Conservation (phyloP, 73 alveolate genomes). For the Paramecium sexaurelia region DNA sequence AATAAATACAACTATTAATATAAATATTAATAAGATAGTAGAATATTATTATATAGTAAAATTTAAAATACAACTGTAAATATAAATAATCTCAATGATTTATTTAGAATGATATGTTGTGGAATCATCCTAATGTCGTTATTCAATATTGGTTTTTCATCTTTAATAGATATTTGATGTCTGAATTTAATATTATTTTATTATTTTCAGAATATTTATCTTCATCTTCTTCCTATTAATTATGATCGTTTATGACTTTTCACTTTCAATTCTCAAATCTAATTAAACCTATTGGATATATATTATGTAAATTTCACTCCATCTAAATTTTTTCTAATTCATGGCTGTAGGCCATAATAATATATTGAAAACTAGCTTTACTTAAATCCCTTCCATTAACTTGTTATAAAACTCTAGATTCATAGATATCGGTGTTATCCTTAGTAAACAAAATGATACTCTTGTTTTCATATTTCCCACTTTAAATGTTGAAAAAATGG, state of each 20-base stretch:
- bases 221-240: background rate
- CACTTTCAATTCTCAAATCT: conserved; percentile 12
- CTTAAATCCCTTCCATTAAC: conserved; percentile 35
- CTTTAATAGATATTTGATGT: background rate
- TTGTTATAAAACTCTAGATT: conserved; percentile 50
- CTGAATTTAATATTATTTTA: background rate
- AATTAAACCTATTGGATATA: background rate
- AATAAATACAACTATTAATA: no score
- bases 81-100: background rate
- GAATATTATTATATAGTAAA: no score
- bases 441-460: conserved; percentile 34
- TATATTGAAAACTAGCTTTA: background rate
- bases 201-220: background rate
- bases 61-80: no score
- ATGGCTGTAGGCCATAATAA: conserved; percentile 55
- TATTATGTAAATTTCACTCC: conserved; percentile 50
- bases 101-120: background rate
- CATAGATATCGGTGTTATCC: conserved; percentile 38
- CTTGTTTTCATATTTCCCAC: background rate
- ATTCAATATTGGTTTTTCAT: background rate
- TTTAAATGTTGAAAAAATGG: conserved; percentile 63
- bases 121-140: background rate
- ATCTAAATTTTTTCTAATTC: conserved; percentile 30
- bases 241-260: background rate
- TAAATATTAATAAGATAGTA: no score